Conservation (phyloP, 768 basidiomycete species). For the Lyophyllum shimeji region DNA sequence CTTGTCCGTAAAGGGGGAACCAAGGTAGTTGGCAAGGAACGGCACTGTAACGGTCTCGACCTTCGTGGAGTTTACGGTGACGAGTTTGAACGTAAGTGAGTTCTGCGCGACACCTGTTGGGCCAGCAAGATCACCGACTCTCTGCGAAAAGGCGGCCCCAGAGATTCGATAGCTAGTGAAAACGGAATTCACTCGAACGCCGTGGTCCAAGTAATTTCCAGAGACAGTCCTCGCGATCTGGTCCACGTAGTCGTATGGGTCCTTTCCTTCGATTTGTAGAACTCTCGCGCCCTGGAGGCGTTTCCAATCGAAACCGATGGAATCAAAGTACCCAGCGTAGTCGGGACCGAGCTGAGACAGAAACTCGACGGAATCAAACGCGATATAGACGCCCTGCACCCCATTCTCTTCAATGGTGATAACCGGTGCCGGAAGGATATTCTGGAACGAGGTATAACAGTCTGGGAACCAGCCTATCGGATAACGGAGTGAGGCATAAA, state of each 20-base stretch:
- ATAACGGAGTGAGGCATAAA: not conserved
- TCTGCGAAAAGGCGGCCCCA: conserved; percentile 50
- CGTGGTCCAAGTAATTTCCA: conserved; percentile 64
- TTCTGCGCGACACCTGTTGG: conserved; percentile 46
- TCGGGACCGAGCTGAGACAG: conserved; percentile 42
- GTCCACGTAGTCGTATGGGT: conserved; percentile 56
- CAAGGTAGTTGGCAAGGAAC: conserved; percentile 47
- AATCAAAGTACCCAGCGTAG: conserved; percentile 47
- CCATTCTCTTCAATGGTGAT: conserved; percentile 51
- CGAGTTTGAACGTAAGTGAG: conserved; percentile 47
- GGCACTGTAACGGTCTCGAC: conserved; percentile 52
- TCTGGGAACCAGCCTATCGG: conserved; percentile 53
- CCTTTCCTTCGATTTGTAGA: conserved; percentile 50
- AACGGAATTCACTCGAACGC: conserved; percentile 61
- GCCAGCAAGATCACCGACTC: conserved; percentile 56
- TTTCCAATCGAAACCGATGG: conserved; percentile 54
- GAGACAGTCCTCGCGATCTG: conserved; percentile 56
- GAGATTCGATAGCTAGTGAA: conserved; percentile 57
- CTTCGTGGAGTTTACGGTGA: conserved; percentile 43
- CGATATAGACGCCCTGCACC: conserved; percentile 46
- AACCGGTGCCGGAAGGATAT: conserved; percentile 56
- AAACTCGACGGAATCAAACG: conserved; percentile 55
- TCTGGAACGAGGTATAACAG: conserved; percentile 56
- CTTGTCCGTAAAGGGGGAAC: conserved; percentile 48
- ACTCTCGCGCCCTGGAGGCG: conserved; percentile 62